Conservation (phyloP, 1,284 basidiomycete species). For the Rhodotorula sp. region DNA sequence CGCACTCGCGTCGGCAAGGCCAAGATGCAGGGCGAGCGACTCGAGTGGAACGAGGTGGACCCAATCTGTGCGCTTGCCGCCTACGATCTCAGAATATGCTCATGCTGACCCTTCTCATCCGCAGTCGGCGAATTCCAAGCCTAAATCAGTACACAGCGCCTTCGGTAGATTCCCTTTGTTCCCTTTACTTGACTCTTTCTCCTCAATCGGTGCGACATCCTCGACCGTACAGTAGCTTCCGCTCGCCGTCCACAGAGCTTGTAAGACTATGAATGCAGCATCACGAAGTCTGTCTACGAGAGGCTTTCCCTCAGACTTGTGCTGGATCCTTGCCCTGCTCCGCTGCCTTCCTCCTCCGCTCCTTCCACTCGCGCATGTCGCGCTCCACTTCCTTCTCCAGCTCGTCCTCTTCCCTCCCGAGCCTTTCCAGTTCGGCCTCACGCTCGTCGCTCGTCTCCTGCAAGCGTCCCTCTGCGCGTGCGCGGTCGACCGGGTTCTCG, state of each 20-base stretch:
- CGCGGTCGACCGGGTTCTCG: slow-evolving; percentile 45
- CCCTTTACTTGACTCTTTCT: not conserved
- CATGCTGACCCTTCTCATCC: not conserved
- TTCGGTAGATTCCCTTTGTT: not conserved
- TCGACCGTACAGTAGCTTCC: not conserved
- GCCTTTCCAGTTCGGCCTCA: slow-evolving; percentile 69
- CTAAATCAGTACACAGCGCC: not conserved
- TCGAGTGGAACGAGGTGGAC: slow-evolving; percentile 70
- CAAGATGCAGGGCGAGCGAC: slow-evolving; percentile 47
- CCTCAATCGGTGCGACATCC: not conserved
- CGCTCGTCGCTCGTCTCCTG: slow-evolving; percentile 44
- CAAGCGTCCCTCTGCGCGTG: slow-evolving; percentile 40
- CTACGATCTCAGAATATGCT: not conserved
- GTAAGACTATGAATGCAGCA: not conserved
- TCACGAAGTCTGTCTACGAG: not conserved
- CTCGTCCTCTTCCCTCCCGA: slow-evolving; percentile 66
- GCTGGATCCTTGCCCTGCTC: slow-evolving; percentile 1
- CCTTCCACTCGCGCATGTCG: slow-evolving; percentile 38
- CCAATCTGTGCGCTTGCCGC: slow-evolving; percentile 64
- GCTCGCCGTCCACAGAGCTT: not conserved
- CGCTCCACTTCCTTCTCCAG: slow-evolving; percentile 37
- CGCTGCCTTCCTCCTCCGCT: slow-evolving; percentile 12
- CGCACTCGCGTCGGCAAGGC: slow-evolving; percentile 66
- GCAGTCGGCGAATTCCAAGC: slow-evolving; percentile 33
- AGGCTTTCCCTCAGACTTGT: not conserved